A percentile compares a stretch with the other conserved stretches of the same genome.
Evolutionary conservation across 1,284 basidiomycete genomes (phyloP).

Genomic region (Phenoliferia sp.): DNA sequence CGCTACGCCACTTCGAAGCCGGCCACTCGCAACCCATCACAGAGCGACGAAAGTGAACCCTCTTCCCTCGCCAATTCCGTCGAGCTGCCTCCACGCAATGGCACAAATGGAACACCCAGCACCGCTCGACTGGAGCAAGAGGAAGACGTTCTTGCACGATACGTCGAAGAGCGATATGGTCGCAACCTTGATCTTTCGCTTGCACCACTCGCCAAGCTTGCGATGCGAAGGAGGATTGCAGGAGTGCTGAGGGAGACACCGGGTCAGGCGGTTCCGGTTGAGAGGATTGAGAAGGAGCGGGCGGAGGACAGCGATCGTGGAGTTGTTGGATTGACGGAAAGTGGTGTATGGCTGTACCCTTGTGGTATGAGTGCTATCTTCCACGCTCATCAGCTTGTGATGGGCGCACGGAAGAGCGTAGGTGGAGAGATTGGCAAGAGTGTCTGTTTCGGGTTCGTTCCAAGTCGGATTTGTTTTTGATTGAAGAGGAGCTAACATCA

Average conservation of each 20-base stretch:
- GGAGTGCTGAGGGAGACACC: constrained; percentile 57
- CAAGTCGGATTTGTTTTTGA: constrained; percentile 7
- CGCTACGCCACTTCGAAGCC: constrained; percentile 18
- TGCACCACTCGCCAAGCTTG: constrained; percentile 74
- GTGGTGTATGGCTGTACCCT: constrained; percentile 82
- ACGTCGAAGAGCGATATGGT: constrained; percentile 90
- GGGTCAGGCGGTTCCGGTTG: constrained; percentile 26
- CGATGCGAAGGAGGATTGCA: constrained; percentile 80
- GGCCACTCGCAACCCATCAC: constrained; percentile 15
- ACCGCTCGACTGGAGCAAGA: constrained; percentile 32
- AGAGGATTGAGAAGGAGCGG: constrained; percentile 53
- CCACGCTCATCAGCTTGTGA: constrained; percentile 72
- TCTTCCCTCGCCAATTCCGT: constrained; percentile 21
- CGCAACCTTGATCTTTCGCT: constrained; percentile 77
- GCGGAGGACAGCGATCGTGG: constrained; percentile 38
- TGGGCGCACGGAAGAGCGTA: constrained; percentile 44
- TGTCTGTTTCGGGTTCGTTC: constrained; percentile 81
- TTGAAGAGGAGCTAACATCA: neutral
- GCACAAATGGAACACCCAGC: constrained; percentile 1
- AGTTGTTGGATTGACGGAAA: constrained; percentile 57
- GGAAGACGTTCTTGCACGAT: constrained; percentile 50
- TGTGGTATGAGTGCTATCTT: constrained; percentile 92
- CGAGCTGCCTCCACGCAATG: constrained; percentile 5
- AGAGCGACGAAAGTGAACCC: constrained; percentile 18
- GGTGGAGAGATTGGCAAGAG: constrained; percentile 61